These are phyloP conservation scores for Dactylellina sp. DNA, from an alignment of 2,329 filamentous ascomycete species.

Conservation along the genomic window DNA sequence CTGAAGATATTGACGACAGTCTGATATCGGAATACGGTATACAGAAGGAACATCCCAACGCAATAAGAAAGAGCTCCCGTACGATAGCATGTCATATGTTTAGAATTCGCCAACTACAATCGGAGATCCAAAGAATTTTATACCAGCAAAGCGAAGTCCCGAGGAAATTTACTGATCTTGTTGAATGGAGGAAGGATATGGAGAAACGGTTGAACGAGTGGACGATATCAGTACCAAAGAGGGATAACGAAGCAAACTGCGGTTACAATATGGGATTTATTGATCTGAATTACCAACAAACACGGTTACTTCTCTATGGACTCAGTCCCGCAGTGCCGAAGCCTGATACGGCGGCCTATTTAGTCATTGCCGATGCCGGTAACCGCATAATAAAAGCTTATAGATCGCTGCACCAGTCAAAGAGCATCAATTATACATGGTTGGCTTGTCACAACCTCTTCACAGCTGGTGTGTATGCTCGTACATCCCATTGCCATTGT, in stretches of 20 bases:
- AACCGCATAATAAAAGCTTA: constrained; percentile 64
- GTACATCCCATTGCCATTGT: background rate
- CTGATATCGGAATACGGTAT: constrained; percentile 86
- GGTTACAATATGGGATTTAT: constrained; percentile 60
- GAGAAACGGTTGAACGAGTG: constrained; percentile 84
- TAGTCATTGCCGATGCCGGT: constrained; percentile 59
- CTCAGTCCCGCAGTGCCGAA: constrained; percentile 59
- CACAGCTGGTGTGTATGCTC: constrained; percentile 64
- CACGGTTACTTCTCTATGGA: constrained; percentile 59
- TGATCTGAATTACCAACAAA: constrained; percentile 60
- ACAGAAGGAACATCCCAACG: constrained; percentile 68
- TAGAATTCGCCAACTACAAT: constrained; percentile 85
- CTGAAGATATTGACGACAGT: constrained; percentile 85
- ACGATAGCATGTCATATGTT: constrained; percentile 92
- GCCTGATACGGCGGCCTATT: constrained; percentile 57
- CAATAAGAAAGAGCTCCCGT: constrained; percentile 75
- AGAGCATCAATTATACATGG: constrained; percentile 68
- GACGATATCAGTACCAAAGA: constrained; percentile 70
- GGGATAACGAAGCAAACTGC: constrained; percentile 57
- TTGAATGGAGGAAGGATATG: constrained; percentile 87
- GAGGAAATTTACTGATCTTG: constrained; percentile 83
- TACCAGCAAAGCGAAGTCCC: constrained; percentile 87
- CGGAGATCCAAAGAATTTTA: constrained; percentile 91
- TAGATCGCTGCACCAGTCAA: constrained; percentile 65
- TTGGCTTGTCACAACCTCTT: constrained; percentile 68